Evolutionary conservation across 2,329 filamentous ascomycete genomes (phyloP).

Genomic region (Cercospora sp.): DNA sequence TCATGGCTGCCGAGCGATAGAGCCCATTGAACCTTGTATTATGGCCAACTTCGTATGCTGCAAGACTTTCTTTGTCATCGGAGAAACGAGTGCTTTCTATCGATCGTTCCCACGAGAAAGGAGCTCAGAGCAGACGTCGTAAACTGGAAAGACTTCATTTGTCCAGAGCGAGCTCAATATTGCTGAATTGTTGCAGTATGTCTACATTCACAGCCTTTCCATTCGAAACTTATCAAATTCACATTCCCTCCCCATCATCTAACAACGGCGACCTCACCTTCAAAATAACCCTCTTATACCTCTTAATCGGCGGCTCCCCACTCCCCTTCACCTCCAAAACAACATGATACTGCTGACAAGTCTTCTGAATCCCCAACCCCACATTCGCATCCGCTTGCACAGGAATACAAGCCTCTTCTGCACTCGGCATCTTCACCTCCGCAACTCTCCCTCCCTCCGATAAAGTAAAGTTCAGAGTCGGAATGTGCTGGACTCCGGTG

Average conservation of each 20-base stretch:
- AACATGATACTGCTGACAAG: slow-evolving; percentile 11
- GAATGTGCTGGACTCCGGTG: neutral
- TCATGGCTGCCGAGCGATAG: too few species aligned
- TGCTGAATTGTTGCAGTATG: too few species aligned
- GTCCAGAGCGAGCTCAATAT: too few species aligned
- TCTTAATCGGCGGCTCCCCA: slow-evolving; percentile 13
- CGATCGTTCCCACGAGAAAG: too few species aligned
- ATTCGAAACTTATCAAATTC: too few species aligned
- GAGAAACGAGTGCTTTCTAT: too few species aligned
- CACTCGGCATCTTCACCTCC: neutral
- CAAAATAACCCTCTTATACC: slow-evolving; percentile 11
- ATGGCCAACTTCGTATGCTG: too few species aligned
- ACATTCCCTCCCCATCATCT: neutral
- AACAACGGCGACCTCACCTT: neutral
- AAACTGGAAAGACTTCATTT: too few species aligned
- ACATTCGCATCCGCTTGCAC: slow-evolving; percentile 3
- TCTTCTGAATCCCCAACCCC: neutral
- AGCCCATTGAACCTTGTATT: too few species aligned
- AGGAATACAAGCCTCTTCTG: slow-evolving; percentile 1
- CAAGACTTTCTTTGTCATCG: too few species aligned
- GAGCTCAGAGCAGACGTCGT: too few species aligned
- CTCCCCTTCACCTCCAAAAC: slow-evolving; percentile 12
- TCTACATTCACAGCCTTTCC: too few species aligned
- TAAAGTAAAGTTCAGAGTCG: neutral
- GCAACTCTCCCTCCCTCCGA: neutral